Evolutionary conservation across 2,329 filamentous ascomycete species (phyloP).

Genomic region (Colletotrichum acutatum): DNA sequence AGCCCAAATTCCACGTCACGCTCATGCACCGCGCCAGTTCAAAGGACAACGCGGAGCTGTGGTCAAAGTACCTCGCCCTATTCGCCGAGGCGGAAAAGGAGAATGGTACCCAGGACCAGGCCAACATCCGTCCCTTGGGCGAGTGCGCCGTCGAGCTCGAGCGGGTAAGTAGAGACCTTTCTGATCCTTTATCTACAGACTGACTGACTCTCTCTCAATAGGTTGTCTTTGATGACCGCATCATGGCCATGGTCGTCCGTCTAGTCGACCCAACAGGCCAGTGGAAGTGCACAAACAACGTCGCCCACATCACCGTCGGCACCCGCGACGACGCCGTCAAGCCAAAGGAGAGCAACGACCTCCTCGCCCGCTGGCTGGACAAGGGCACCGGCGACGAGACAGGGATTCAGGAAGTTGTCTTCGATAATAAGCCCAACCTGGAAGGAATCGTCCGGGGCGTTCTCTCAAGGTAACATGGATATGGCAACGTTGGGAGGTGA

Average conservation of each 20-base stretch:
- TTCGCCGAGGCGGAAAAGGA: constrained; percentile 56
- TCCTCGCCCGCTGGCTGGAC: constrained; percentile 81
- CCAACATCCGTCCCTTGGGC: constrained; percentile 60
- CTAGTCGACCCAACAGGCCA: constrained; percentile 66
- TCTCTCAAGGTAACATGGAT: constrained; percentile 53
- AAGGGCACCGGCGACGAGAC: constrained; percentile 56
- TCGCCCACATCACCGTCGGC: constrained; percentile 91
- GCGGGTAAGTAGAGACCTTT: constrained; percentile 53
- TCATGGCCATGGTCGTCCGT: constrained; percentile 93
- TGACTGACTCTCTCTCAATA: constrained; percentile 37
- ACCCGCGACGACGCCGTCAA: constrained; percentile 81
- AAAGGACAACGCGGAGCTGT: constrained; percentile 73
- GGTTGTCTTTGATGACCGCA: constrained; percentile 84
- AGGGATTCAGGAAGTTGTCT: constrained; percentile 58
- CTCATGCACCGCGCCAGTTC: constrained; percentile 82
- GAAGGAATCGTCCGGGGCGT: constrained; percentile 61
- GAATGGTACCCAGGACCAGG: constrained; percentile 46
- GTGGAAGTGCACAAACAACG: constrained; percentile 79
- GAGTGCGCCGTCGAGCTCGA: constrained; percentile 73
- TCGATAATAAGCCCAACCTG: constrained; percentile 60
- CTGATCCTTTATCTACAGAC: no score
- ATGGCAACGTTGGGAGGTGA: no score
- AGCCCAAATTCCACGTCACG: constrained; percentile 92
- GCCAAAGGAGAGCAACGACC: constrained; percentile 92
- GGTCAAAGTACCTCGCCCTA: constrained; percentile 77